Evolutionary conservation across 805 yeast genomes (phyloP).

Genomic region (Sugiyamaella smithiae): DNA sequence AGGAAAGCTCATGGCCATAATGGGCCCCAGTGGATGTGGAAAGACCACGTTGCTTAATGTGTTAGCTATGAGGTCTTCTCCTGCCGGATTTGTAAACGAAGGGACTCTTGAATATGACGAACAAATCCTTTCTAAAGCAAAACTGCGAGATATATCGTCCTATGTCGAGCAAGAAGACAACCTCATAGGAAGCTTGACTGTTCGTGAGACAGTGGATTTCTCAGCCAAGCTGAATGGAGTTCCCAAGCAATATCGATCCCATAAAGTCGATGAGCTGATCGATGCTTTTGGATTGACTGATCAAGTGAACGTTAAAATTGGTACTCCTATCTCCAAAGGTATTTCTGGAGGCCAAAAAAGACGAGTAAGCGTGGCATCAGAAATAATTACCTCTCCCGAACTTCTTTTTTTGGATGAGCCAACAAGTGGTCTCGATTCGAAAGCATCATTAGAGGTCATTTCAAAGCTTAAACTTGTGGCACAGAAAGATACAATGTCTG

Average conservation of each 20-base stretch:
- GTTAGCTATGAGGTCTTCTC: slow-evolving; percentile 59
- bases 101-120: slow-evolving; percentile 70
- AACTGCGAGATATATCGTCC: slow-evolving; percentile 59
- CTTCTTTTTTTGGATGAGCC: slow-evolving; percentile 64
- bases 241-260: slow-evolving; percentile 54
- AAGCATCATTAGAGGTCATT: slow-evolving; percentile 46
- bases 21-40: slow-evolving; percentile 83
- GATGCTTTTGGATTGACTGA: slow-evolving; percentile 58
- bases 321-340: slow-evolving; percentile 67
- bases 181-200: slow-evolving; percentile 63
- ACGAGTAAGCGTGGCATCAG: slow-evolving; percentile 63
- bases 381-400: slow-evolving; percentile 64
- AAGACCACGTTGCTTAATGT: slow-evolving; percentile 71
- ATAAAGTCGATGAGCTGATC: slow-evolving; percentile 63
- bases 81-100: slow-evolving; percentile 62
- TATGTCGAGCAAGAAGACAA: slow-evolving; percentile 77
- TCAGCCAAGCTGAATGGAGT: slow-evolving; percentile 61
- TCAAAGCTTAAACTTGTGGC: neutral
- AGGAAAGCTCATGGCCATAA: slow-evolving; percentile 72
- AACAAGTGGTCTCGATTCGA: slow-evolving; percentile 66
- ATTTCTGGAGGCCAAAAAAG: slow-evolving; percentile 61
- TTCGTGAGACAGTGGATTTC: slow-evolving; percentile 66
- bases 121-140: slow-evolving; percentile 53
- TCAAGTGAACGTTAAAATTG: slow-evolving; percentile 71
- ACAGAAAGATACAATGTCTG: neutral